Evolutionary conservation across 305 asterid genomes (phyloP), one percentile per base, ranked within the genome.

Genomic region (Fraxinus velutina): DNA sequence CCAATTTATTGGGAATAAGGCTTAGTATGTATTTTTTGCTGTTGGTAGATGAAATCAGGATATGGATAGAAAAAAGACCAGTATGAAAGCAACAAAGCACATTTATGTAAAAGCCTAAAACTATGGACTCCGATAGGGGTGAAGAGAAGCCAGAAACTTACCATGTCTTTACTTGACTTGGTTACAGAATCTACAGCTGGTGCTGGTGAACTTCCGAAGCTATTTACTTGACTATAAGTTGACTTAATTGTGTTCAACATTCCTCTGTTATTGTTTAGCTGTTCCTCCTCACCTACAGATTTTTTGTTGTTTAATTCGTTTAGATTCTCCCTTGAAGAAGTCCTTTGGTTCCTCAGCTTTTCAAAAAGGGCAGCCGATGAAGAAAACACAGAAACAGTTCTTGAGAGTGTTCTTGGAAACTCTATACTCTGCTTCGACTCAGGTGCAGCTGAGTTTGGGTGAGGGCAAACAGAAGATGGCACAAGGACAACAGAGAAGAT

Each of bases 401-500:
- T 93, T 30, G 99, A 94, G 73, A 96, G 98, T 32, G 99, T 88
- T 84, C 99, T 88, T 60, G 93, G 92, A 86, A 92, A 88, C 72
- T 84, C 90, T 24, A 88, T 73, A 60, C 83, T 85, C 88, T 89
- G 89, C 88, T 84, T 89, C 5, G 85, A 75, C 62, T 78, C 86
- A 4, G 90, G 77, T 70, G 52, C 80, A 21, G 84, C 80, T 30
- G 92, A 81, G 83, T 82, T 87, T 30, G 86, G 72, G 8, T 86
- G 86, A 76, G 98, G 98, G 84, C 90, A 87, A 79, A 96, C 90
- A 19, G 99, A 94, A 83, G 99, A 90, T 66, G 99, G 99, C 64
- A 96, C 98, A 36, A 94, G 98, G 73, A 96, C 98, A 72, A 94
- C 98, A 15, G 99, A 92, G 88, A 94, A 96, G 86, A 96, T 92